phyloP scores from a whole-genome alignment of 345 rosid genomes.

The Brassica juncea region DNA sequence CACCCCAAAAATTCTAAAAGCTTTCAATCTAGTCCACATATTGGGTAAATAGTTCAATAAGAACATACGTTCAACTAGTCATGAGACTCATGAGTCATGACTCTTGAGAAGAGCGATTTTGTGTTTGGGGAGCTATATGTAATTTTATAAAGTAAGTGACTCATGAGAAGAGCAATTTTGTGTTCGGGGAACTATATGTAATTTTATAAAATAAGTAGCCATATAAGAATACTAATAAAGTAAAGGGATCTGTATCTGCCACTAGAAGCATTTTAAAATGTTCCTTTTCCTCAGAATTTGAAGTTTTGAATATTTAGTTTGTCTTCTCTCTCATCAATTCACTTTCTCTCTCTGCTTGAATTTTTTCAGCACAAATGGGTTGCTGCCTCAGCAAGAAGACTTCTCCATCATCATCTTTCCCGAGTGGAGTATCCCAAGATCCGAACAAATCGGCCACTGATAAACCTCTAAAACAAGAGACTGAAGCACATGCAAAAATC shows the following conservation, averaged over 20 bases:
- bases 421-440: constrained; percentile 16
- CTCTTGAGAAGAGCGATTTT: background rate
- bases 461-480: constrained; percentile 17
- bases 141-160: background rate
- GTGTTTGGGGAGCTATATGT: background rate
- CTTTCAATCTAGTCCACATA: background rate
- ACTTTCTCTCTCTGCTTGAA: background rate
- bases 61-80: background rate
- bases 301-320: constrained; percentile 27
- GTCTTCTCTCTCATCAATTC: background rate
- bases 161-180: background rate
- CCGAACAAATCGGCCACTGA: constrained; percentile 13
- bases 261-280: background rate
- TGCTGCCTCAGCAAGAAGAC: constrained; percentile 68
- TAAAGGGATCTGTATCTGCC: constrained; percentile 7
- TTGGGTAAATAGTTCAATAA: background rate
- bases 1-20: background rate
- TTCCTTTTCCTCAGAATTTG: constrained; percentile 22
- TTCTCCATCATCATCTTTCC: constrained; percentile 37
- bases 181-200: background rate
- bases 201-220: background rate
- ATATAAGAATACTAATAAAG: background rate
- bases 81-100: background rate
- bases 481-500: constrained; percentile 7
- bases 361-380: constrained; percentile 54